Conservation (phyloP, 306 rosid genomes). For the Fagus sylvatica region DNA sequence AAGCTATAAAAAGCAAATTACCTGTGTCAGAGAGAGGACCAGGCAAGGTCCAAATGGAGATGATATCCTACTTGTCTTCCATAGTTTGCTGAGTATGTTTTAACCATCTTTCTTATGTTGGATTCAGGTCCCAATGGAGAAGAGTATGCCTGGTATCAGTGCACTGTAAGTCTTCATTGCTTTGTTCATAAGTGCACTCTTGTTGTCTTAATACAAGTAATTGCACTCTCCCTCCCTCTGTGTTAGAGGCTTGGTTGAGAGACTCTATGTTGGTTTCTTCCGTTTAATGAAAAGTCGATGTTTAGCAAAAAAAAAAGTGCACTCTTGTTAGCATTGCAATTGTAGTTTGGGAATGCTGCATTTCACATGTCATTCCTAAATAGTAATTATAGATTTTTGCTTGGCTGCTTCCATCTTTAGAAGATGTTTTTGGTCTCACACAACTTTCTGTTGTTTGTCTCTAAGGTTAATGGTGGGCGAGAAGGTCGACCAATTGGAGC, state of each 20-base stretch:
- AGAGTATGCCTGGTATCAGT: slow-evolving; percentile 96
- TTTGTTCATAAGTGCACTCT: slow-evolving; percentile 8
- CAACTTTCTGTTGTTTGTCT: slow-evolving; percentile 22
- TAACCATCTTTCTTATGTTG: slow-evolving; percentile 3
- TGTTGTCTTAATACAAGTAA: too few relatives aligned
- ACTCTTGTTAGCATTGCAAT: background rate
- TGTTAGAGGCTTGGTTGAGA: too few relatives aligned
- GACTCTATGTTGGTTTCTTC: too few relatives aligned
- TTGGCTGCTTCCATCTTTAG: slow-evolving; percentile 1
- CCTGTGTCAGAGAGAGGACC: background rate
- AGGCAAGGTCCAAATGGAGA: background rate
- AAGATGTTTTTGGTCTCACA: background rate
- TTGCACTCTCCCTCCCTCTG: too few relatives aligned
- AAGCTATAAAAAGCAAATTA: background rate
- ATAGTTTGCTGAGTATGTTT: background rate
- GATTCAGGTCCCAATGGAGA: slow-evolving; percentile 96
- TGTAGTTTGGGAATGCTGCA: background rate
- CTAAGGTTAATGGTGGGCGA: slow-evolving; percentile 82
- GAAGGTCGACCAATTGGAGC: slow-evolving; percentile 97
- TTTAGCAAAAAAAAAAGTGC: too few relatives aligned
- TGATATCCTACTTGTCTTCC: background rate
- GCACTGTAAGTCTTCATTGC: slow-evolving; percentile 63
- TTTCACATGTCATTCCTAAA: background rate
- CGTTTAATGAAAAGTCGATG: too few relatives aligned
- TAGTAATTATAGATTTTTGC: slow-evolving; percentile 7